phyloP scores from a whole-genome alignment of 148 eudicot genomes.

The Agrostemma githago region DNA sequence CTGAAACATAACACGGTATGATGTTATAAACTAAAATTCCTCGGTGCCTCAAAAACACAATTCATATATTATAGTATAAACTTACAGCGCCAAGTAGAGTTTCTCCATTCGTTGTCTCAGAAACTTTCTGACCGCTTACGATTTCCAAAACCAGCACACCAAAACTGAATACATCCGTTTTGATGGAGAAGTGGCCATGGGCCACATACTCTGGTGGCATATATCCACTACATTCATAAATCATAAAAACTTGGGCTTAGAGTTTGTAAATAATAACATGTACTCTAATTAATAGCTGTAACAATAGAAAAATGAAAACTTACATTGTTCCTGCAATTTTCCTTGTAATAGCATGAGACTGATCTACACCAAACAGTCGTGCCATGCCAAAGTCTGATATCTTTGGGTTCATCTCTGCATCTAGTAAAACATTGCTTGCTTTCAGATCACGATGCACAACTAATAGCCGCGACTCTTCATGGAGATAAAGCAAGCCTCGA shows the following conservation, averaged over 20 bases:
- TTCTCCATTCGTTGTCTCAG: conserved; percentile 9
- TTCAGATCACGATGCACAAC: conserved; percentile 40
- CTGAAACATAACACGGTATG: conserved; percentile 12
- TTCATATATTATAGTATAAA: background rate
- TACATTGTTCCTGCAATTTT: conserved; percentile 35
- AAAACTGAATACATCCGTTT: conserved; percentile 35
- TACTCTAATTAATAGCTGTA: too few species aligned
- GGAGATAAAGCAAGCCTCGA: conserved; percentile 36
- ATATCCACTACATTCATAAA: conserved; percentile 25
- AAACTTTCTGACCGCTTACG: conserved; percentile 20
- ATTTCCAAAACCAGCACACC: conserved; percentile 38
- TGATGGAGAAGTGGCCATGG: conserved; percentile 33
- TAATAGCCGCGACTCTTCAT: conserved; percentile 33
- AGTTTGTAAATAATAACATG: background rate
- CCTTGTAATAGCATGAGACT: conserved; percentile 26
- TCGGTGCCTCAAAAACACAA: too few species aligned
- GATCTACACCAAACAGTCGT: conserved; percentile 26
- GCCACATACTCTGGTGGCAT: conserved; percentile 31
- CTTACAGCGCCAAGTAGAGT: conserved; percentile 19
- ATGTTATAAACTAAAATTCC: too few species aligned
- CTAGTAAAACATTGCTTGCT: conserved; percentile 37
- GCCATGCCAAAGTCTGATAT: conserved; percentile 48
- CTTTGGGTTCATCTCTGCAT: conserved; percentile 38
- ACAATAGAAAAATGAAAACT: background rate
- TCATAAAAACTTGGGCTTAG: background rate